A percentile compares a stretch with the other conserved stretches of the same genome.
Conservation (phyloP, 1,139 yeast genomes). For the Sugiyamaella castrensis region DNA sequence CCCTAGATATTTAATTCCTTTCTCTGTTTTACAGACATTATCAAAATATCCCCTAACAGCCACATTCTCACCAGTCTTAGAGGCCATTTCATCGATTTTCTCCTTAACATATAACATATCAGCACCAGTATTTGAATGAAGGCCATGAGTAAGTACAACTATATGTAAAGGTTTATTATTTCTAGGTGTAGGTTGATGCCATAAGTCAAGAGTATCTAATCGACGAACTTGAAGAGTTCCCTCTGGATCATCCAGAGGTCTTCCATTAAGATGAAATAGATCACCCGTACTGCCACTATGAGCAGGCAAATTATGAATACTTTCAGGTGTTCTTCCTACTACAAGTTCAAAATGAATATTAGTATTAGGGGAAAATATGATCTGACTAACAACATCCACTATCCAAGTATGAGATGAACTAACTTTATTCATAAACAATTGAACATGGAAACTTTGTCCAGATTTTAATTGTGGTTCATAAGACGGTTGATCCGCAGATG, state of each 20-base stretch:
- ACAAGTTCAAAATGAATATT: constrained; percentile 67
- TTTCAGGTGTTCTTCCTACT: constrained; percentile 51
- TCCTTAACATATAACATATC: constrained; percentile 89
- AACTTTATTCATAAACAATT: constrained; percentile 46
- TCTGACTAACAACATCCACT: constrained; percentile 82
- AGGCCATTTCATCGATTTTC: constrained; percentile 57
- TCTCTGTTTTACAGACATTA: constrained; percentile 84
- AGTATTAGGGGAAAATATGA: constrained; percentile 68
- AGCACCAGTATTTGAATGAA: constrained; percentile 84
- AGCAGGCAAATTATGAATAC: constrained; percentile 33
- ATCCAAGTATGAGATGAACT: constrained; percentile 64
- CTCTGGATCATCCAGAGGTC: background rate
- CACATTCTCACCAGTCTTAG: constrained; percentile 52
- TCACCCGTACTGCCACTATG: background rate
- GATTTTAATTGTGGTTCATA: constrained; percentile 75
- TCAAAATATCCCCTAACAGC: constrained; percentile 81
- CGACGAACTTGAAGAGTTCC: constrained; percentile 45
- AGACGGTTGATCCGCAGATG: constrained; percentile 71
- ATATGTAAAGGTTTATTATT: constrained; percentile 56
- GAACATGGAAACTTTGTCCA: constrained; percentile 58
- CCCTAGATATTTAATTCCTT: constrained; percentile 86
- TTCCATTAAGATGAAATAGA: background rate
- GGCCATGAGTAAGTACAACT: constrained; percentile 83
- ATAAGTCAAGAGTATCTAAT: constrained; percentile 65
- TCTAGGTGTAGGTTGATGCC: constrained; percentile 60